A percentile compares a stretch with the other conserved stretches of the same genome.
Evolutionary conservation across 2,329 filamentous ascomycete genomes (phyloP).

Genomic region (Pestalotiopsis sp.): DNA sequence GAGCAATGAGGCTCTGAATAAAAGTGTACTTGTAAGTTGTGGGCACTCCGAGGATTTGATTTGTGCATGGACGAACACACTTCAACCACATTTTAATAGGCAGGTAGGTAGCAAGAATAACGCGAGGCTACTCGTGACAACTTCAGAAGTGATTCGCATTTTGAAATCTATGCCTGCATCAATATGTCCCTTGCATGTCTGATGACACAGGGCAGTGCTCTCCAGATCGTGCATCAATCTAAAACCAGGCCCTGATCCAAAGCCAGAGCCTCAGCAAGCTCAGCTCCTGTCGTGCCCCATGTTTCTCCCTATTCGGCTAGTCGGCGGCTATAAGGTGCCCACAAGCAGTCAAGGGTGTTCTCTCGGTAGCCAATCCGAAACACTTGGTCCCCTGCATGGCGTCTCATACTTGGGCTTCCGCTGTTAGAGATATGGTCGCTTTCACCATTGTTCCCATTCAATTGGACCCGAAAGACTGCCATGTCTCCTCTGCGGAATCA

Average conservation of each 20-base stretch:
- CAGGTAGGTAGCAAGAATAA: neutral
- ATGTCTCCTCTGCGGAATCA: neutral
- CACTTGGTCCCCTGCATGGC: conserved; percentile 11
- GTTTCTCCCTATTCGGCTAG: neutral
- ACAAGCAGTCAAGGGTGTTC: neutral
- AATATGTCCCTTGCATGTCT: neutral
- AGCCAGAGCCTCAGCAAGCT: neutral
- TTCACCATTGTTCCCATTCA: neutral
- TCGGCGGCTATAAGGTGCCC: neutral
- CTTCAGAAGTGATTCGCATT: neutral
- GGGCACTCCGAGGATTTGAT: neutral
- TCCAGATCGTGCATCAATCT: neutral
- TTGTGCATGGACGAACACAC: neutral
- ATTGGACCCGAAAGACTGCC: neutral
- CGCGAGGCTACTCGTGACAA: neutral
- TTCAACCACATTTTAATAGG: neutral
- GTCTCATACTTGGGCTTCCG: conserved; percentile 11
- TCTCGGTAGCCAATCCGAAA: conserved; percentile 11
- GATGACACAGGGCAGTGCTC: neutral
- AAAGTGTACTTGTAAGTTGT: neutral
- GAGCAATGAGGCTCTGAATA: too few relatives aligned
- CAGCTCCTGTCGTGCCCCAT: neutral
- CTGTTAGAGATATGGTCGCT: conserved; percentile 12
- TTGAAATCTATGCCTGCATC: neutral
- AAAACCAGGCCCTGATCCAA: neutral